Base-by-base conservation (phyloP, 345 rosid genomes). In the Arabidopsis arenosa region DNA sequence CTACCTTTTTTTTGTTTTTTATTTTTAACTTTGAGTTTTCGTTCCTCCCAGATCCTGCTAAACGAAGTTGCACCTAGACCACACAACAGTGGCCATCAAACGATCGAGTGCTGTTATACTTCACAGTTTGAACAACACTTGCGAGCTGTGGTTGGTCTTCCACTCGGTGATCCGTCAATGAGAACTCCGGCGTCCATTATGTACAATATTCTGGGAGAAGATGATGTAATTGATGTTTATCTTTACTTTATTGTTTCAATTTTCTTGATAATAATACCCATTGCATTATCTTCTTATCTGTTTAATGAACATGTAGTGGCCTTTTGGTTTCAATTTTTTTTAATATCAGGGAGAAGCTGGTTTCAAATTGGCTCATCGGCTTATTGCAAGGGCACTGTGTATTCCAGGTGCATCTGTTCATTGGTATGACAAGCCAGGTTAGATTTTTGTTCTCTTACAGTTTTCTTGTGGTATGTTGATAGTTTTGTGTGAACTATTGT, bases 61-160 rank as follows among this genome's bases (percentile, higher is more conserved):
- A 95, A 95, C 82, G 99, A 95, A 84, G 99, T 95, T 58, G 99
- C 99, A 39, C 97, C 98, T 3, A 89, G 99, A 84, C 94, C 97
- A 74, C 98, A 95, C 80, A 95, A 95, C 76, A 92, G 99, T 58
- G 99, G 99, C 59, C 99, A 95, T 81, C 97, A 95, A 79, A 92
- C 99, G 14, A 95, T 95, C 59, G 98, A 95, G 80, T 73, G 94
- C 21, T 95, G 98, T 86, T 90, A 85, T 77, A 93, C 99, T 74
- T 95, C 98, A 54, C 98, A 95, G 77, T 95, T 49, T 79, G 95
- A 95, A 63, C 98, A 95, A 51, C 99, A 93, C 78, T 83, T 95
- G 80, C 85, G 97, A 53, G 98, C 97, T 76, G 90, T 93, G 72
- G 79, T 85, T 59, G 98, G 97, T 66, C 94, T 93, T 82, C 97